Base-by-base conservation (phyloP, 2,329 filamentous ascomycete species). In the Penicillium sp. region DNA sequence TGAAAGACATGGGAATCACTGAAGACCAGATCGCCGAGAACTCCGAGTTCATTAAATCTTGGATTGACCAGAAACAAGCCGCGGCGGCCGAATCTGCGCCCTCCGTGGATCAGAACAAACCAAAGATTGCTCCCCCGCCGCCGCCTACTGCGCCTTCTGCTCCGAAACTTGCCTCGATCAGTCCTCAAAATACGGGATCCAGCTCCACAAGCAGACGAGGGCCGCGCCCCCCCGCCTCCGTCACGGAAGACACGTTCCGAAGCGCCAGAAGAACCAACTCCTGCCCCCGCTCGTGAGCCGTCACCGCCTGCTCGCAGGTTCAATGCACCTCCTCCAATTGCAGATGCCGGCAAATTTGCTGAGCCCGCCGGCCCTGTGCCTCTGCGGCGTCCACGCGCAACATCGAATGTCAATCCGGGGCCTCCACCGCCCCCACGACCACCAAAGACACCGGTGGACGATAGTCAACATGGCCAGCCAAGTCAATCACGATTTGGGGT, bases 271-370 rank as follows among this genome's bases (percentile, higher is more conserved):
- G 86, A 76, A 75, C 80, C 69, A 69, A 76, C 67, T 75, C 71
- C 75, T 13, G 72, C 74, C 31, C 82, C 87, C n/a, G 80, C 86
- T 27, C 79, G 84, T 63, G 86, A 89, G 52, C 81, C 86, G 12
- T 83, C 85, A 12, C 88, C 89, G 11, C 50, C 55, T 39, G 52
- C 39, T 11, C 57, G 57, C 11, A 80, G 79, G 60, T 97, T 95
- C 74, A 80, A 84, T 57, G 92, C 89, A 8, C 93, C 93, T 38
- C 93, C 93, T 29, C 88, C 92, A 2, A 73, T 97, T 52, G 83
- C 89, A 47, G 91, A 95, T 68, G 93, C 93, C 50, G 93, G 93
- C 31, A 95, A 89, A 70, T 93, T 83, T 65, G 89, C 87, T 3
- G 78, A 84, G 54, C 69, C 75, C 27, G 73, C 76, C 49, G 70